Base-by-base conservation (phyloP, 129 eudicot species). In the Artemisia argyi region DNA sequence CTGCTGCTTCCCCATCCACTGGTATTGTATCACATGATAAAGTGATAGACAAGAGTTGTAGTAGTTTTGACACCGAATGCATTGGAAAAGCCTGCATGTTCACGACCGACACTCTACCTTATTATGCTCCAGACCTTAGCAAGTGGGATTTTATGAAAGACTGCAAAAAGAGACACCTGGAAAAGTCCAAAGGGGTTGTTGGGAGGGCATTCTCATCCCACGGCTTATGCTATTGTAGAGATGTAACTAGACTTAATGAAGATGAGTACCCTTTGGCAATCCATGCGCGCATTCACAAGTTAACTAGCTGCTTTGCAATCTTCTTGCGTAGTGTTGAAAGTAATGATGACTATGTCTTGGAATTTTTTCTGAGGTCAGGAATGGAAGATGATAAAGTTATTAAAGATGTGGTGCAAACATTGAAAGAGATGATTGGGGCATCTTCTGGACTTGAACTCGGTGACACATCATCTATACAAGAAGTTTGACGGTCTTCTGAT, bases 191-290 rank as follows among this genome's bases (percentile, higher is more conserved):
- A 1, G 44, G 44, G 44, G 44, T 35, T 1, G 10, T 35, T 35
- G 44, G 44, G 44, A 35, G 44, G 44, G 44, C 44, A 35, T 35
- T 35, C 1, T 0, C 44, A 35, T 35, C 44, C 44, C 1, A 6
- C 9, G 6, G 0, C 0, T 30, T 35, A 35, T 35, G 44, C 0
- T 35, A 6, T 7, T 35, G 44, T 1, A 6, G 44, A 35, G 42
- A 35, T 35, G 44, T 35, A 35, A 5, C 44, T 1, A 35, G 1
- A 7, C 11, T 39, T 7, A 11, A n/a, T 5, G 62, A 68, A n/a
- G 73, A 68, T 13, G 73, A 68, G 30, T 68, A 68, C 28, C 73
- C 73, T 16, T 28, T 68, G 73, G 61, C 54, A 15, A n/a, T 51
- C 48, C 3, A 26, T 28, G 73, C 73, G 28, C 61, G 62, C 26